Conservation (phyloP, 495 filamentous ascomycete genomes). For the Xylaria grammica region DNA sequence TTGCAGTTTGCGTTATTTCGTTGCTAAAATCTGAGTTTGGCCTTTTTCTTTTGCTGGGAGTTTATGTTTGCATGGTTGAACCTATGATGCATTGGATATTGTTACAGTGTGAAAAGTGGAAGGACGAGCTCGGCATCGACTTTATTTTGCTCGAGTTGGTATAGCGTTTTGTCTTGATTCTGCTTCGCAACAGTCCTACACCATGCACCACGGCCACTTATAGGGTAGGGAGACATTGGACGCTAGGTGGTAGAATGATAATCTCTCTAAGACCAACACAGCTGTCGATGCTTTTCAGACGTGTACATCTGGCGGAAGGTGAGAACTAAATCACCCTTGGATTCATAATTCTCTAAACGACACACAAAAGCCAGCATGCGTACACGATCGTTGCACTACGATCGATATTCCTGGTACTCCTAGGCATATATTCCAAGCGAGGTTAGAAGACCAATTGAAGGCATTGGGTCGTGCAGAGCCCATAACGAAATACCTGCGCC, state of each 20-base stretch:
- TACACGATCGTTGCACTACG: not conserved
- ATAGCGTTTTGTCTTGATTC: too few species aligned
- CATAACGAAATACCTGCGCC: slow-evolving; percentile 11
- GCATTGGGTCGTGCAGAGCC: slow-evolving; percentile 7
- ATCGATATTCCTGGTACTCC: not conserved
- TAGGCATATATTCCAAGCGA: not conserved
- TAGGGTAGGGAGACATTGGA: too few species aligned
- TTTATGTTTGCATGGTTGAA: not conserved
- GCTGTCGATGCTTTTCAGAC: too few species aligned
- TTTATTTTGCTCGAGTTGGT: too few species aligned
- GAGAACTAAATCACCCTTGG: too few species aligned
- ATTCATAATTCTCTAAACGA: not conserved
- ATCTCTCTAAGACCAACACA: too few species aligned
- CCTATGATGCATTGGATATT: not conserved
- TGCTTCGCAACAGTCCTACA: too few species aligned
- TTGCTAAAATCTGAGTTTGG: not conserved
- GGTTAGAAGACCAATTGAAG: not conserved
- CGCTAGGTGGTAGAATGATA: too few species aligned
- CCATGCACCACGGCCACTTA: too few species aligned
- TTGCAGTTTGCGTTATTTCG: not conserved
- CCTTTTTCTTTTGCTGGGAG: not conserved
- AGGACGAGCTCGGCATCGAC: too few species aligned
- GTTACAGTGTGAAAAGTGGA: not conserved
- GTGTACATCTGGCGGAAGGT: too few species aligned
- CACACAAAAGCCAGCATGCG: not conserved